Evolutionary conservation across 768 basidiomycete species (phyloP).

Genomic region (Gloeostereum incarnatum): DNA sequence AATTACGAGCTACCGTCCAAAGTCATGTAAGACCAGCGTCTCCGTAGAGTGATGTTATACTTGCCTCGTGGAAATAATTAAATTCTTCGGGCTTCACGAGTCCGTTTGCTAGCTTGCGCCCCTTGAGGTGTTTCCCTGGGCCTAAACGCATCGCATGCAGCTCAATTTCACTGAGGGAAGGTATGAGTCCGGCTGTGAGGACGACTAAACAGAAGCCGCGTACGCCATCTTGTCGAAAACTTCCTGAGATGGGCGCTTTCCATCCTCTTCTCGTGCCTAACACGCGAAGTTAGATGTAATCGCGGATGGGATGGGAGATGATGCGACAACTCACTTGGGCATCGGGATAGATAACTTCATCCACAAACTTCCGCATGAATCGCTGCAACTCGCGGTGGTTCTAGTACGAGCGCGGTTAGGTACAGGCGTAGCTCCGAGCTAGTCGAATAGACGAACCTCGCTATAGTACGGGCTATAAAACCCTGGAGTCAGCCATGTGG

Average conservation of each 20-base stretch:
- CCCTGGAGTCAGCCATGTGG: constrained; percentile 59
- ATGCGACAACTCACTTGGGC: constrained; percentile 19
- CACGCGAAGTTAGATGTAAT: constrained; percentile 3
- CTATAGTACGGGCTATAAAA: constrained; percentile 71
- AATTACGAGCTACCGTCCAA: constrained; percentile 49
- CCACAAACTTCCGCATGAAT: constrained; percentile 55
- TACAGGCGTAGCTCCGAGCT: not conserved
- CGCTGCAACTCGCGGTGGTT: constrained; percentile 47
- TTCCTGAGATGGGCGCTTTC: constrained; percentile 65
- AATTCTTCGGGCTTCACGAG: constrained; percentile 79
- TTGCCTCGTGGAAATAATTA: constrained; percentile 81
- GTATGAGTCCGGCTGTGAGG: not conserved
- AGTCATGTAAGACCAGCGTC: not conserved
- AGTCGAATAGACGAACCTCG: constrained; percentile 33
- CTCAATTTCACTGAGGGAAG: constrained; percentile 41
- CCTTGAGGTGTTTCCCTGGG: constrained; percentile 85
- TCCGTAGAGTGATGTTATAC: constrained; percentile 1
- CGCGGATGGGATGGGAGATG: not conserved
- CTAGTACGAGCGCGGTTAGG: constrained; percentile 22
- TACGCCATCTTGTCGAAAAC: constrained; percentile 84
- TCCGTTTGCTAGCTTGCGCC: constrained; percentile 71
- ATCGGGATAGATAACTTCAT: constrained; percentile 50
- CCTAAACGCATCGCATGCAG: constrained; percentile 91
- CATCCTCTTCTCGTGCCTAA: constrained; percentile 66
- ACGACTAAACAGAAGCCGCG: constrained; percentile 8